Percentiles rank a stretch among this genome's conserved stretches.
Conservation (phyloP, 2,329 filamentous ascomycete species). For the Fusarium virguliforme region DNA sequence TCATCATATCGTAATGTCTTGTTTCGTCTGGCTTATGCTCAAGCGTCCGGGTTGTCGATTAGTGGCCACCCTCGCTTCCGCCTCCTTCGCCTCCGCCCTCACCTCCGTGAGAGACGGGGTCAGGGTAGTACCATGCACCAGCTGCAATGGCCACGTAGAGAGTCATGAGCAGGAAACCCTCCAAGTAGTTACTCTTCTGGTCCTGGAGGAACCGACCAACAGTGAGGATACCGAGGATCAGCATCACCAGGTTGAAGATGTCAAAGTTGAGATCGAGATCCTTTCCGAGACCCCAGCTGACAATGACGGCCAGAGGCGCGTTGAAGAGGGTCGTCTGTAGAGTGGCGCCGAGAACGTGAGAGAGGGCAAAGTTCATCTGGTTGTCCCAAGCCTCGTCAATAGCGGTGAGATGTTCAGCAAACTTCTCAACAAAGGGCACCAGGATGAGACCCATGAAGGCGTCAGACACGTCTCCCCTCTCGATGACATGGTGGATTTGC, state of each 20-base stretch:
- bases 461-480: slow-evolving; percentile 63
- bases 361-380: slow-evolving; percentile 87
- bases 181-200: slow-evolving; percentile 91
- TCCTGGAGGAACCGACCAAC: slow-evolving; percentile 91
- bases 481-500: slow-evolving; percentile 76
- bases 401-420: slow-evolving; percentile 87
- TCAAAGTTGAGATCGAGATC: slow-evolving; percentile 88
- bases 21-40: neutral
- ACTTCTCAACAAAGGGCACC: slow-evolving; percentile 87
- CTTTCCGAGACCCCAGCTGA: slow-evolving; percentile 83
- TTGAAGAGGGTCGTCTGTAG: slow-evolving; percentile 94
- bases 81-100: slow-evolving; percentile 15
- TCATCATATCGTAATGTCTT: slow-evolving; percentile 29
- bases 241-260: slow-evolving; percentile 85
- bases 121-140: slow-evolving; percentile 71
- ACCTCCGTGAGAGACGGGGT: slow-evolving; percentile 51
- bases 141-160: slow-evolving; percentile 74
- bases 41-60: neutral
- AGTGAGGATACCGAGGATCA: slow-evolving; percentile 88
- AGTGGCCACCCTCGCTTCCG: slow-evolving; percentile 34
- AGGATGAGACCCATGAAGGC: slow-evolving; percentile 80
- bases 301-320: slow-evolving; percentile 84
- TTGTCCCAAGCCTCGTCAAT: slow-evolving; percentile 89
- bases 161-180: slow-evolving; percentile 85
- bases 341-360: slow-evolving; percentile 88